These are phyloP conservation scores for Pleurotus ostreatus DNA, from an alignment of 768 basidiomycete genomes.

Conservation along the genomic window DNA sequence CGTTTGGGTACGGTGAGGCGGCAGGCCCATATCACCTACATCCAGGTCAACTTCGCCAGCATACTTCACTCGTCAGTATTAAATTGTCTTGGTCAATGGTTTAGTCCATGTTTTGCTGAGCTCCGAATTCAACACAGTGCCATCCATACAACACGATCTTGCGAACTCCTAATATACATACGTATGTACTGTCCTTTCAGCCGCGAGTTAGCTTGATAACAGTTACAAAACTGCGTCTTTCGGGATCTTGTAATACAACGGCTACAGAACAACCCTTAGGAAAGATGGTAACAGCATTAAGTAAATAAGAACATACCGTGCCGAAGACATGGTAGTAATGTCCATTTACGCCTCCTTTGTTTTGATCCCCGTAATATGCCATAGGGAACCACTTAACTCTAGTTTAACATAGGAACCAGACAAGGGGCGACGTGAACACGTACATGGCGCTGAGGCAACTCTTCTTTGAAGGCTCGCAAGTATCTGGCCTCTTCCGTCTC, in stretches of 20 bases:
- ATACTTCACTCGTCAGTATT: too few species aligned
- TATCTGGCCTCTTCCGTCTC: constrained; percentile 63
- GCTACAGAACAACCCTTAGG: constrained; percentile 23
- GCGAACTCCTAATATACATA: too few species aligned
- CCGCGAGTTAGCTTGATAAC: too few species aligned
- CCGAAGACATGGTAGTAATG: constrained; percentile 78
- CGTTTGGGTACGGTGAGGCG: too few species aligned
- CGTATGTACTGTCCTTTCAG: too few species aligned
- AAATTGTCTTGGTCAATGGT: too few species aligned
- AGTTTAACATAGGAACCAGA: too few species aligned
- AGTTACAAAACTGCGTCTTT: constrained; percentile 35
- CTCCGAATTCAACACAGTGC: too few species aligned
- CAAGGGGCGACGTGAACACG: constrained; percentile 16
- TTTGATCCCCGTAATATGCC: constrained; percentile 57
- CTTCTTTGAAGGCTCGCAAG: constrained; percentile 61
- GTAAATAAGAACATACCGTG: constrained; percentile 41
- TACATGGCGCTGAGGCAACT: constrained; percentile 62
- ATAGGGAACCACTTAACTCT: constrained; percentile 67
- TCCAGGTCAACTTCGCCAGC: too few species aligned
- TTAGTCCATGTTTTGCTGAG: too few species aligned
- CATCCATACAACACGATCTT: too few species aligned
- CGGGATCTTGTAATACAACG: constrained; percentile 52
- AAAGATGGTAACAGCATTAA: constrained; percentile 11
- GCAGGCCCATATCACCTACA: too few species aligned
- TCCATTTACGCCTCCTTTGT: constrained; percentile 56